Conservation (phyloP, 345 rosid species). For the Camelina neglecta region DNA sequence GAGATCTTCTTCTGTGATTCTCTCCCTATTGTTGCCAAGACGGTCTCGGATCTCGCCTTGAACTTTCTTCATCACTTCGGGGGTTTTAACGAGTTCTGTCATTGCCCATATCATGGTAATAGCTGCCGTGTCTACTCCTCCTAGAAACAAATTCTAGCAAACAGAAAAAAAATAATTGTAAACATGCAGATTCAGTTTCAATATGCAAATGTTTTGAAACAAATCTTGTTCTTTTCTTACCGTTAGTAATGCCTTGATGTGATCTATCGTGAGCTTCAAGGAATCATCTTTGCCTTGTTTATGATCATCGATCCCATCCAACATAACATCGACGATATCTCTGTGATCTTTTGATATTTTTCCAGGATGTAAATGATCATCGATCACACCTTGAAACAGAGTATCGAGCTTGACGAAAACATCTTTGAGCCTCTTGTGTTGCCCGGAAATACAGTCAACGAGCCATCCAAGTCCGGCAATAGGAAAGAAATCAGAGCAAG, state of each 20-base stretch:
- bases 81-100: constrained; percentile 57
- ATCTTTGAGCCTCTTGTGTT: constrained; percentile 40
- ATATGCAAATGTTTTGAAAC: background rate
- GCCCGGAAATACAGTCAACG: constrained; percentile 44
- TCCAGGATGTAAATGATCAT: constrained; percentile 48
- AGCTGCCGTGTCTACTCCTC: constrained; percentile 42
- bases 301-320: constrained; percentile 6
- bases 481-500: constrained; percentile 53
- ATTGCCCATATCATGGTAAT: constrained; percentile 43
- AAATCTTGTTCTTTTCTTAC: constrained; percentile 16
- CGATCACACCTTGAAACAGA: constrained; percentile 41
- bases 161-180: background rate
- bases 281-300: constrained; percentile 29
- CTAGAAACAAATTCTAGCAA: constrained; percentile 35
- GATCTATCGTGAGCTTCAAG: constrained; percentile 34
- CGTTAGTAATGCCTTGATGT: constrained; percentile 39
- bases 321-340: constrained; percentile 44
- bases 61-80: constrained; percentile 44
- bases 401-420: constrained; percentile 39
- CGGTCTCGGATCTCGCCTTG: constrained; percentile 50
- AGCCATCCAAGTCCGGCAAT: constrained; percentile 52
- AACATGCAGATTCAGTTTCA: background rate
- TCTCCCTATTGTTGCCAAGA: constrained; percentile 45
- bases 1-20: constrained; percentile 50
- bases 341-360: constrained; percentile 10